Conservation (phyloP, 371 early-diverging fungal species). For the Mucor plumbeus region DNA sequence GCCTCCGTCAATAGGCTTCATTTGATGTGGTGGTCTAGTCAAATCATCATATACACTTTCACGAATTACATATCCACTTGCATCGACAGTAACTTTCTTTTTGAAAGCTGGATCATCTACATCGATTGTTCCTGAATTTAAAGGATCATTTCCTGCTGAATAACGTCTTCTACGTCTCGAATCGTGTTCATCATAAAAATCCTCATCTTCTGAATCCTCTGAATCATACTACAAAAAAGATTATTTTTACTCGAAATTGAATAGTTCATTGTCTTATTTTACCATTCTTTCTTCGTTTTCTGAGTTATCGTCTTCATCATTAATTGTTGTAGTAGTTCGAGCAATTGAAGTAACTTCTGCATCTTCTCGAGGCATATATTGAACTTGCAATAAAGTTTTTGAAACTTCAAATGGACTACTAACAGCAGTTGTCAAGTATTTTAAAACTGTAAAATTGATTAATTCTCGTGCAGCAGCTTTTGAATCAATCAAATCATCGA, state of each 20-base stretch:
- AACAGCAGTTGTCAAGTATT: slow-evolving; percentile 70
- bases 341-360: slow-evolving; percentile 35
- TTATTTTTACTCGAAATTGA: neutral
- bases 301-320: slow-evolving; percentile 12
- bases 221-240: slow-evolving; percentile 30
- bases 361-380: slow-evolving; percentile 71
- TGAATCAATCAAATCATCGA: slow-evolving; percentile 54
- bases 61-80: slow-evolving; percentile 68
- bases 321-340: slow-evolving; percentile 7
- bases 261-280: neutral
- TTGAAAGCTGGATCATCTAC: slow-evolving; percentile 47
- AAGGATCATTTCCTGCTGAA: slow-evolving; percentile 22
- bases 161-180: slow-evolving; percentile 24
- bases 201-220: slow-evolving; percentile 43
- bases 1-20: slow-evolving; percentile 64
- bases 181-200: slow-evolving; percentile 31
- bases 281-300: slow-evolving; percentile 24
- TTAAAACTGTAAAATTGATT: slow-evolving; percentile 67
- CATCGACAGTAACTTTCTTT: slow-evolving; percentile 48
- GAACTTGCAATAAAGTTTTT: slow-evolving; percentile 83
- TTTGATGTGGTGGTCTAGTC: slow-evolving; percentile 65
- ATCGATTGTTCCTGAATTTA: slow-evolving; percentile 36
- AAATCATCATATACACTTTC: slow-evolving; percentile 62
- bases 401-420: slow-evolving; percentile 78
- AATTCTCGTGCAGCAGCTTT: slow-evolving; percentile 63